Evolutionary conservation across 1,139 yeast species (phyloP).

Genomic region (Suzukiozyma palmioleophila): DNA sequence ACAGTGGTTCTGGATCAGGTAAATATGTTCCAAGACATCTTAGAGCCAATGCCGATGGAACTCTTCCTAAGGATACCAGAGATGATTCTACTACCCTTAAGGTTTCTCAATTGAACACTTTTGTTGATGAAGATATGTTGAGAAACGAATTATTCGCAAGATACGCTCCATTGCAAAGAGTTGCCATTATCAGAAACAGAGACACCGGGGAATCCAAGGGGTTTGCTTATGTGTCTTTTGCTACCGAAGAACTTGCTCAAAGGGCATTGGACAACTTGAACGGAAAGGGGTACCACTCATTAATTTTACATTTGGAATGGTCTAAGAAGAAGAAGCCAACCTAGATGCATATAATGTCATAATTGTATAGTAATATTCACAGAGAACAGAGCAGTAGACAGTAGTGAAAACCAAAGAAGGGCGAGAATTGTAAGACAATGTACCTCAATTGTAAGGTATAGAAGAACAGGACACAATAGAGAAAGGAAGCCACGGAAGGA

Average conservation of each 20-base stretch:
- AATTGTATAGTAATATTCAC: no score
- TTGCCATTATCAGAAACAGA: constrained; percentile 82
- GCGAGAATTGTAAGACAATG: no score
- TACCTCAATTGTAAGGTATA: no score
- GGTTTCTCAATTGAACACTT: constrained; percentile 85
- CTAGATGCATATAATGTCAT: constrained; percentile 2
- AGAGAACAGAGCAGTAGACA: no score
- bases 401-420: no score
- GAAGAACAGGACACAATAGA: no score
- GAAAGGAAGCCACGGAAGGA: no score
- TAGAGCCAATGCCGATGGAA: constrained; percentile 59
- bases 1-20: constrained; percentile 30
- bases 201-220: constrained; percentile 96
- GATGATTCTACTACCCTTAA: constrained; percentile 89
- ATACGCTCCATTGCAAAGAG: constrained; percentile 75
- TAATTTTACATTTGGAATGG: constrained; percentile 80
- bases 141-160: constrained; percentile 67
- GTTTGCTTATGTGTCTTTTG: constrained; percentile 91
- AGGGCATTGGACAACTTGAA: constrained; percentile 72
- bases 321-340: constrained; percentile 34
- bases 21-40: constrained; percentile 79
- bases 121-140: constrained; percentile 79
- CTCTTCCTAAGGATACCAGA: constrained; percentile 51
- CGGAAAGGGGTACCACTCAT: constrained; percentile 90
- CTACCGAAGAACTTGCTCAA: constrained; percentile 66